phyloP scores from a whole-genome alignment of 495 filamentous ascomycete genomes.

The Penicillium paradoxum region DNA sequence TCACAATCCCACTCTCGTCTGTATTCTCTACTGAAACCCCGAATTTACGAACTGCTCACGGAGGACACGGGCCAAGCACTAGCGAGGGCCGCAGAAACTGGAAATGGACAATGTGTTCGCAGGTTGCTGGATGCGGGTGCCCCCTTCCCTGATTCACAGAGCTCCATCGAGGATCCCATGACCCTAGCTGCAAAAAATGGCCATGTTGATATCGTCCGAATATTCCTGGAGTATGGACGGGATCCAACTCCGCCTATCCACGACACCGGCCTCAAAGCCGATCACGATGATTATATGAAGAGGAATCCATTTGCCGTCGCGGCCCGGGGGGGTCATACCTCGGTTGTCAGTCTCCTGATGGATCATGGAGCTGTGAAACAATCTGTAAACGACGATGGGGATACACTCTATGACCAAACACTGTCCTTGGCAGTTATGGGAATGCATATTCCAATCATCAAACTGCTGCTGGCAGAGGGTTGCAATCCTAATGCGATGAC shows the following conservation, averaged over 20 bases:
- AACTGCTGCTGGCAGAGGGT: neutral
- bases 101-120: constrained; percentile 3
- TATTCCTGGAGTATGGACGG: neutral
- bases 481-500: neutral
- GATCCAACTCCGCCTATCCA: neutral
- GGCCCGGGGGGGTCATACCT: neutral
- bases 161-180: neutral
- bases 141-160: neutral
- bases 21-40: neutral
- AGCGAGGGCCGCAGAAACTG: neutral
- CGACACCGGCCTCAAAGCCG: neutral
- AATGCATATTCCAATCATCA: neutral
- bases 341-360: constrained; percentile 3
- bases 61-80: neutral
- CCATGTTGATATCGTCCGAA: constrained; percentile 1
- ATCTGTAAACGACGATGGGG: neutral
- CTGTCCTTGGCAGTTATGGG: neutral
- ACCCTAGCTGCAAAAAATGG: neutral
- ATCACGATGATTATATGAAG: neutral
- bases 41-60: neutral
- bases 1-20: neutral
- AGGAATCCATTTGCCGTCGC: neutral
- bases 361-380: neutral
- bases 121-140: neutral
- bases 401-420: neutral